These are phyloP conservation scores for Parsonsia alboflavescens DNA, from an alignment of 257 asterid species.

Conservation along the genomic window DNA sequence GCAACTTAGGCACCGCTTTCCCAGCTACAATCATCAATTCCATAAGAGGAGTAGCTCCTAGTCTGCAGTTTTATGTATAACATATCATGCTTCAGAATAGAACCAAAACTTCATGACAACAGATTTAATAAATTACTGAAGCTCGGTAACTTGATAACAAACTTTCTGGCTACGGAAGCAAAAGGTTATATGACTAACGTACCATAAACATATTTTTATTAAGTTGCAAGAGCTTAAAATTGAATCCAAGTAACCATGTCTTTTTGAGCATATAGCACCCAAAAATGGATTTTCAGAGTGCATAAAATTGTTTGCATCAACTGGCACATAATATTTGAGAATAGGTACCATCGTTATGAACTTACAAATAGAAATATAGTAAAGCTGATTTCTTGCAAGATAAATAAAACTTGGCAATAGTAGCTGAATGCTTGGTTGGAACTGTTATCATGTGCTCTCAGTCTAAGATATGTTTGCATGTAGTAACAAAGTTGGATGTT, in stretches of 20 bases:
- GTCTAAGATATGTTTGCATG: background rate
- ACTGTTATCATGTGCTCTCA: background rate
- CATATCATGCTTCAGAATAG: constrained; percentile 1
- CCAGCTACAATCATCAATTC: constrained; percentile 98
- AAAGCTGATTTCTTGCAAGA: background rate
- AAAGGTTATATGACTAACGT: background rate
- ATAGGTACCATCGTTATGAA: background rate
- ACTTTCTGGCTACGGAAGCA: background rate
- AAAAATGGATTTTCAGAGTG: background rate
- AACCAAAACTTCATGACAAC: background rate
- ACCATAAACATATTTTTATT: background rate
- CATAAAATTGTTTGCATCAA: background rate
- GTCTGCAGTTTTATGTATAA: constrained; percentile 40
- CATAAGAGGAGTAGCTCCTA: constrained; percentile 92
- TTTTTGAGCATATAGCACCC: background rate
- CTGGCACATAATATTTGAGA: background rate
- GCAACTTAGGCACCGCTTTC: constrained; percentile 79
- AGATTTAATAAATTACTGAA: background rate
- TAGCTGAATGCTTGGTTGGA: background rate
- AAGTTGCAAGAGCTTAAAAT: background rate
- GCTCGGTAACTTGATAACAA: background rate
- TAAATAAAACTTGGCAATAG: background rate
- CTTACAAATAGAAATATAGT: background rate
- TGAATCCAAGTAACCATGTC: background rate
- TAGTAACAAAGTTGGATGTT: background rate